Evolutionary conservation across 768 basidiomycete genomes (phyloP).

Genomic region (Termitomyces heimii): DNA sequence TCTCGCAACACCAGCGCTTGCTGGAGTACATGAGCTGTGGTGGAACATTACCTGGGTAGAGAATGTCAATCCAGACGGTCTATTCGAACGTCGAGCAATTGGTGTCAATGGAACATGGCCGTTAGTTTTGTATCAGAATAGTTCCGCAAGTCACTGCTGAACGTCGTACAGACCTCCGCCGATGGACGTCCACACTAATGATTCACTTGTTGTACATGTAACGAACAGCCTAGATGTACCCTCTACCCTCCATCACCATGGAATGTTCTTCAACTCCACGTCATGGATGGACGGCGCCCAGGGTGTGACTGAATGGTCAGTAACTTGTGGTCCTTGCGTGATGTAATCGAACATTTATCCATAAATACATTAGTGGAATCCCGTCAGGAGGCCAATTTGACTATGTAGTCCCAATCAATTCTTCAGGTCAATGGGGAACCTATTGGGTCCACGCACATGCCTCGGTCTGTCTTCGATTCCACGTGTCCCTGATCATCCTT

Average conservation of each 20-base stretch:
- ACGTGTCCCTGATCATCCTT: background rate
- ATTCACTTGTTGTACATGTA: slow-evolving; percentile 74
- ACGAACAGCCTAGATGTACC: slow-evolving; percentile 63
- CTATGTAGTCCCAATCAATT: slow-evolving; percentile 67
- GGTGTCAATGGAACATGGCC: slow-evolving; percentile 95
- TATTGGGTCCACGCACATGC: slow-evolving; percentile 79
- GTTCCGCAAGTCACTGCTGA: background rate
- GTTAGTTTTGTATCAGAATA: slow-evolving; percentile 37
- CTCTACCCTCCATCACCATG: slow-evolving; percentile 84
- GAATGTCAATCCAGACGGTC: slow-evolving; percentile 79
- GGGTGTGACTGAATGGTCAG: slow-evolving; percentile 77
- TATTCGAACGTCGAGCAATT: slow-evolving; percentile 68
- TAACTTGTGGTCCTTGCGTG: background rate
- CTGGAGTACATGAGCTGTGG: slow-evolving; percentile 72
- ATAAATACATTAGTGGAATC: slow-evolving; percentile 51
- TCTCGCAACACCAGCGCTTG: slow-evolving; percentile 37
- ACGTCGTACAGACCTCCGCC: slow-evolving; percentile 63
- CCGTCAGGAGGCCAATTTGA: slow-evolving; percentile 66
- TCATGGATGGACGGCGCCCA: slow-evolving; percentile 89
- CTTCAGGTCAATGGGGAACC: slow-evolving; percentile 70
- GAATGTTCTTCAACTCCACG: slow-evolving; percentile 88
- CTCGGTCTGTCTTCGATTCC: slow-evolving; percentile 26
- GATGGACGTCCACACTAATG: slow-evolving; percentile 62
- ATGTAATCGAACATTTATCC: background rate
- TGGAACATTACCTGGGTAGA: slow-evolving; percentile 90